These are phyloP conservation scores for Yamadazyma paraphyllophila DNA, from an alignment of 805 yeast species.

Conservation along the genomic window DNA sequence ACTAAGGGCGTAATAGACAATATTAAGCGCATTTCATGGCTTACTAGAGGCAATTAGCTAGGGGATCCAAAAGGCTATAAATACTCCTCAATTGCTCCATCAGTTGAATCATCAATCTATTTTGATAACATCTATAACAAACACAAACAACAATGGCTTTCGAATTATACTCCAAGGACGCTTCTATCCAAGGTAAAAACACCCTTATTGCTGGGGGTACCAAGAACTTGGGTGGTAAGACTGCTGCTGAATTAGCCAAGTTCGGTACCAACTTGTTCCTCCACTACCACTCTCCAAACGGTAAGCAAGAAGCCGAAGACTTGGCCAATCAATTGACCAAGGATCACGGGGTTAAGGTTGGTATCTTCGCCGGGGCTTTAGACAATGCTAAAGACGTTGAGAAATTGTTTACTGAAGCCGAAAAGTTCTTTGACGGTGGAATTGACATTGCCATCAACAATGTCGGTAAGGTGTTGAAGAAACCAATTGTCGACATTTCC, in stretches of 20 bases:
- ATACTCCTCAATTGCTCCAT: neutral
- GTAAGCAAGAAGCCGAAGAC: conserved; percentile 28
- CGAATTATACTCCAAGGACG: conserved; percentile 12
- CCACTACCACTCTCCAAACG: conserved; percentile 53
- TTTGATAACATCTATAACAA: neutral
- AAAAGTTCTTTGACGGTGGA: conserved; percentile 41
- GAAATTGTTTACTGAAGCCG: conserved; percentile 47
- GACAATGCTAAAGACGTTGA: conserved; percentile 40
- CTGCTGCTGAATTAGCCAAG: conserved; percentile 53
- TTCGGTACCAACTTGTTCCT: conserved; percentile 53
- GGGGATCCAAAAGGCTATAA: neutral
- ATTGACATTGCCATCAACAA: conserved; percentile 66
- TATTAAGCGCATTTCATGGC: no score
- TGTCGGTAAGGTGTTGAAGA: conserved; percentile 66
- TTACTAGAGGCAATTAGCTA: no score
- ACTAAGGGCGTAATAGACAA: no score
- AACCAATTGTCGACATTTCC: conserved; percentile 51
- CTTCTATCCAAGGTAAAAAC: conserved; percentile 41
- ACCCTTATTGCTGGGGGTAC: conserved; percentile 61
- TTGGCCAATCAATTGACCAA: conserved; percentile 35
- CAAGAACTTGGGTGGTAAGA: conserved; percentile 57
- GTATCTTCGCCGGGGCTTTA: conserved; percentile 42
- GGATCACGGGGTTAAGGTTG: conserved; percentile 37
- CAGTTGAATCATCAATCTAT: neutral
- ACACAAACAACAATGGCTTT: conserved; percentile 4